Percentiles rank a stretch among this genome's conserved stretches.
These are phyloP conservation scores for Camellia lanceoleosa DNA, from an alignment of 148 eudicot species.

Conservation along the genomic window DNA sequence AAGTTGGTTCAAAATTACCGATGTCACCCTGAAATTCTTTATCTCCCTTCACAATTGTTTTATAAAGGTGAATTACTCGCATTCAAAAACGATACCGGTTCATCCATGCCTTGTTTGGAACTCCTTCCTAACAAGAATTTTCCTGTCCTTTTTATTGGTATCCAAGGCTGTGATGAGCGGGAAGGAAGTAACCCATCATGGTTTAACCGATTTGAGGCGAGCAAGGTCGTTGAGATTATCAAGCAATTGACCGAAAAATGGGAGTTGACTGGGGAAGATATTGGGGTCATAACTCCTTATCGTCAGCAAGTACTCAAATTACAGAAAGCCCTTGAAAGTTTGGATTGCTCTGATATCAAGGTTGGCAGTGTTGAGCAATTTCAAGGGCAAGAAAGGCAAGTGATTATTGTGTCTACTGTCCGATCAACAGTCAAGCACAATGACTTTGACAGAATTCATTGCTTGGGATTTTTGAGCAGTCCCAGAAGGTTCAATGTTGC, in stretches of 20 bases:
- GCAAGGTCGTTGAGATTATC: conserved; percentile 73
- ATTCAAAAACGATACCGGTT: conserved; percentile 33
- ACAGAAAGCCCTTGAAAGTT: conserved; percentile 52
- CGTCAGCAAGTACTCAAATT: conserved; percentile 86
- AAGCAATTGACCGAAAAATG: conserved; percentile 34
- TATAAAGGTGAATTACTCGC: conserved; percentile 64
- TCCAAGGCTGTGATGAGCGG: conserved; percentile 90
- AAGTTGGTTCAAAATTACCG: conserved; percentile 71
- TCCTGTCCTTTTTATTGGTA: conserved; percentile 72
- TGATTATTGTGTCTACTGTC: conserved; percentile 87
- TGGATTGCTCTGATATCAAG: conserved; percentile 39
- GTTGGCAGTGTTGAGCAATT: conserved; percentile 97
- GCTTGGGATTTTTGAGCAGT: conserved; percentile 89
- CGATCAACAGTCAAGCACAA: conserved; percentile 83
- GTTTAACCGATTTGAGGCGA: conserved; percentile 94
- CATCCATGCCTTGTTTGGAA: conserved; percentile 39
- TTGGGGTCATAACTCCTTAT: conserved; percentile 95
- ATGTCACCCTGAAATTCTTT: conserved; percentile 70
- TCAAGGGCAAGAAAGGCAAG: conserved; percentile 88
- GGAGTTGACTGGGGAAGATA: conserved; percentile 45
- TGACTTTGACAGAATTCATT: conserved; percentile 62
- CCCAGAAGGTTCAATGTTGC: conserved; percentile 93
- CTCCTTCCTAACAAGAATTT: conserved; percentile 71
- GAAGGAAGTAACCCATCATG: conserved; percentile 97
- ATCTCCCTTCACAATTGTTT: conserved; percentile 74